Evolutionary conservation across 331 rosid species (phyloP).

Genomic region (Spiraea crenata): DNA sequence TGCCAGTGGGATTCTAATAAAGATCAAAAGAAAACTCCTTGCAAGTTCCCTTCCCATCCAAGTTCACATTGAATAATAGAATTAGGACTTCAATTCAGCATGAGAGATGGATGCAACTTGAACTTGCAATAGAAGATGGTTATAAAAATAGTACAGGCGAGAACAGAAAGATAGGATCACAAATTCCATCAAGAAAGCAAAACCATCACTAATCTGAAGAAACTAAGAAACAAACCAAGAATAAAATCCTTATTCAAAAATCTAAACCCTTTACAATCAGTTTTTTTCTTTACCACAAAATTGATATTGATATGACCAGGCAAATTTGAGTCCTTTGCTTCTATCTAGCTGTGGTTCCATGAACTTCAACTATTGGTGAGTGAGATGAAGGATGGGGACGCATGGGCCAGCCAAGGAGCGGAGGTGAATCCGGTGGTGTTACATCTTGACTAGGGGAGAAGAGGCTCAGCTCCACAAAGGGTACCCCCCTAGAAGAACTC

Average conservation of each 20-base stretch:
- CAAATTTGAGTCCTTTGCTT: slow-evolving; percentile 25
- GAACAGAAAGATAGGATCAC: slow-evolving; percentile 14
- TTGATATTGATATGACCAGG: slow-evolving; percentile 49
- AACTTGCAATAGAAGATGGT: not conserved
- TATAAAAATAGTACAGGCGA: not conserved
- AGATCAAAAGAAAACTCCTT: not conserved
- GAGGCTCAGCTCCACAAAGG: slow-evolving; percentile 88
- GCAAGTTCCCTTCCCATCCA: too few species aligned
- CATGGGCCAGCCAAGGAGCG: slow-evolving; percentile 88
- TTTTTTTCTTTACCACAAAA: slow-evolving; percentile 64
- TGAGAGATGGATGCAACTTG: not conserved
- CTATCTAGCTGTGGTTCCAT: slow-evolving; percentile 29
- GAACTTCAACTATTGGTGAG: slow-evolving; percentile 19
- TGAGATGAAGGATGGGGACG: slow-evolving; percentile 43
- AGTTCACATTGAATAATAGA: not conserved
- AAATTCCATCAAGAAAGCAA: slow-evolving; percentile 41
- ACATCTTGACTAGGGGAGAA: slow-evolving; percentile 75
- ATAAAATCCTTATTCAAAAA: slow-evolving; percentile 49
- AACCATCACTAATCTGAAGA: slow-evolving; percentile 53
- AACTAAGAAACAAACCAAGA: slow-evolving; percentile 47
- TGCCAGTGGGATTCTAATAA: not conserved
- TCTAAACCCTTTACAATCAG: slow-evolving; percentile 82
- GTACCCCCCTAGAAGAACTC: slow-evolving; percentile 56
- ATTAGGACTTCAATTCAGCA: not conserved
- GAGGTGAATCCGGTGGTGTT: slow-evolving; percentile 83